Evolutionary conservation across 805 yeast genomes (phyloP), one percentile per base, ranked within the genome.

Genomic region (Kuraishia molischiana): DNA sequence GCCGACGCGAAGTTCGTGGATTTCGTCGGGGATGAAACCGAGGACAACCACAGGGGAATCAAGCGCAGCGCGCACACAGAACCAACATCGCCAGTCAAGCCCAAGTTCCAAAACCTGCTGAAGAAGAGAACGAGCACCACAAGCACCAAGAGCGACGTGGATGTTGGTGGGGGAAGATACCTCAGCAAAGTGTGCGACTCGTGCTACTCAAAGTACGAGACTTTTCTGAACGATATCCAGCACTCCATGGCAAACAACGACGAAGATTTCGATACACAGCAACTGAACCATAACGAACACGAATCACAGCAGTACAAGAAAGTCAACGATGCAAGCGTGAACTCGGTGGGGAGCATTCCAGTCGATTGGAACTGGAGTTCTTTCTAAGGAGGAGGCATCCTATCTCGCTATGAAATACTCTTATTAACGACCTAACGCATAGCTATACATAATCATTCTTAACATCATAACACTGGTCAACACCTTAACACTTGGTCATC

Each of bases 331-430:
- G 29, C 29, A 9, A 19, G 20, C 17, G 35, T 32, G 17, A 34
- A 24, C 20, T 14, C 24, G 4, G 29, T 35, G 15, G 46, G 44
- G n/a, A 39, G 48, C 21, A 43, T 59, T 35, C 66, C 64, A 4
- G 58, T 55, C 4, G 64, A 61, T 38, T 61, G 65, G 65, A 59
- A 60, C 38, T 61, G 66, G 66, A 57, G 63, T 37, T 59, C 65
- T 0, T 61, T 61, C 35, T 60, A 41, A 45, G 13, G 26, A 22
- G 8, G 11, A 22, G 8, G 26, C 8, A 8, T 11, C 26, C 26
- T 22, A 22, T 8, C 26, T 22, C 8, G n/a, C n/a, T n/a, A 22
- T 22, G 26, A 22, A 22, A 22, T 22, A 22, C 8, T 8, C 11
- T 22, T 8, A 22, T n/a, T n/a, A n/a, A n/a, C n/a, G n/a, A n/a